phyloP scores from a whole-genome alignment of 2,329 filamentous ascomycete genomes.

The Huntiella moniliformis region DNA sequence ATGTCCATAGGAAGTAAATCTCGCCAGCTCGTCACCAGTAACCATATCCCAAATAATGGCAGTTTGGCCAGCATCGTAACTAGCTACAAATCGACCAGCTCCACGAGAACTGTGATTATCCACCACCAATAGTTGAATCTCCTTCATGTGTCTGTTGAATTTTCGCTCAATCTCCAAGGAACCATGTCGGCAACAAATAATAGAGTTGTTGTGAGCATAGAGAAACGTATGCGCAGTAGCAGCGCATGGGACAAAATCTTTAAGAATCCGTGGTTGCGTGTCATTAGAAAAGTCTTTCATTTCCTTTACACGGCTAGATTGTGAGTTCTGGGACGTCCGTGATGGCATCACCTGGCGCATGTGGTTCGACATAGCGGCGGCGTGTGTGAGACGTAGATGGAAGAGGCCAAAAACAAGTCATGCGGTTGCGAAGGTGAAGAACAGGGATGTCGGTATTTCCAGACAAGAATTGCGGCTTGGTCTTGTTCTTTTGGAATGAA shows the following conservation, averaged over 20 bases:
- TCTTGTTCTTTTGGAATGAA: background rate
- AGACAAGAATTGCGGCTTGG: no score
- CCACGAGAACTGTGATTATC: slow-evolving; percentile 83
- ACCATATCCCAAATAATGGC: slow-evolving; percentile 94
- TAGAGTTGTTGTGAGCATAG: slow-evolving; percentile 63
- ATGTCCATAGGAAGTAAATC: slow-evolving; percentile 83
- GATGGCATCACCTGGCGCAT: slow-evolving; percentile 8
- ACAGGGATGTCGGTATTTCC: background rate
- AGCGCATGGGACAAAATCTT: slow-evolving; percentile 67
- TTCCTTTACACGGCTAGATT: slow-evolving; percentile 10
- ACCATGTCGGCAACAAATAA: slow-evolving; percentile 84
- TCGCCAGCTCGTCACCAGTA: slow-evolving; percentile 72
- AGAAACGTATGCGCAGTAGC: slow-evolving; percentile 83
- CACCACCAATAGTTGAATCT: slow-evolving; percentile 67
- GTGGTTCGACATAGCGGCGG: slow-evolving; percentile 3
- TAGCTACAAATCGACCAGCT: slow-evolving; percentile 70
- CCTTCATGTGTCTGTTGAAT: slow-evolving; percentile 67
- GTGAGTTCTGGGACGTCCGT: slow-evolving; percentile 6
- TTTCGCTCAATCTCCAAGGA: slow-evolving; percentile 73
- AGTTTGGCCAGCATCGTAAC: slow-evolving; percentile 78
- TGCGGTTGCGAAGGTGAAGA: no score
- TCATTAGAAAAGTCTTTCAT: slow-evolving; percentile 6
- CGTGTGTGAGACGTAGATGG: background rate
- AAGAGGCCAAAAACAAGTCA: no score
- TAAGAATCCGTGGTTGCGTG: slow-evolving; percentile 16